Base-by-base conservation (phyloP, 192 early-diverging fungal genomes). In the Podila horticola region DNA sequence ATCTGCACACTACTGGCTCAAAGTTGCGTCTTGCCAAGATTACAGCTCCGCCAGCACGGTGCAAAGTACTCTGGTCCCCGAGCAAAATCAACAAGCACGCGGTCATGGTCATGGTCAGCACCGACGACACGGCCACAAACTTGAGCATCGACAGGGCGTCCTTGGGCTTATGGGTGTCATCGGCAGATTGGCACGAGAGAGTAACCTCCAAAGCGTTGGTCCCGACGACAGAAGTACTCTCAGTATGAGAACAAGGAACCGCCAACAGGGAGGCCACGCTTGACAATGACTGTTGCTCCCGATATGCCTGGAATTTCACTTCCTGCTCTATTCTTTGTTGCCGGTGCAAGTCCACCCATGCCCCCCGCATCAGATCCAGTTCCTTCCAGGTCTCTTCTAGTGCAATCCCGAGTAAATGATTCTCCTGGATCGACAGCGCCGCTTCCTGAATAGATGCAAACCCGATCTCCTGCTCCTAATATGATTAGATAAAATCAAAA, bases 401-500 rank as follows among this genome's bases (percentile, higher is more conserved):
- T 3, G 41, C 58, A n/a, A 22, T 22, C 22, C 61, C 72, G 28
- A 74, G n/a, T 20, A 66, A 13, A 9, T 66, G 45, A 4, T 74
- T 67, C 64, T 74, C 72, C 28, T 51, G 64, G 6, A 66, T 74
- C 45, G 72, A 74, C 7, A 74, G 33, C 3, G 64, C 72, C 4
- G 64, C 72, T 31, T 74, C 72, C n/a, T 62, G 72, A 31, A 74
- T 31, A 4, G 64, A 74, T 22, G 58, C 64, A 29, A 74, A 74
- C 31, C 64, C 72, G 59, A 66, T 19, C 33, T 66, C 45, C 51
- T 52, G 30, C 22, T 74, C 72, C 72, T 74, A 61, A 60, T 17
- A 24, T 28, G 19, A 34, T n/a, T n/a, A n/a, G n/a, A n/a, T n/a
- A n/a, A n/a, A n/a, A n/a, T n/a, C n/a, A n/a, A n/a, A n/a, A n/a